A percentile compares a stretch with the other conserved stretches of the same genome.
phyloP scores from a whole-genome alignment of 371 early-diverging fungal genomes.

The Apophysomyces sp. region DNA sequence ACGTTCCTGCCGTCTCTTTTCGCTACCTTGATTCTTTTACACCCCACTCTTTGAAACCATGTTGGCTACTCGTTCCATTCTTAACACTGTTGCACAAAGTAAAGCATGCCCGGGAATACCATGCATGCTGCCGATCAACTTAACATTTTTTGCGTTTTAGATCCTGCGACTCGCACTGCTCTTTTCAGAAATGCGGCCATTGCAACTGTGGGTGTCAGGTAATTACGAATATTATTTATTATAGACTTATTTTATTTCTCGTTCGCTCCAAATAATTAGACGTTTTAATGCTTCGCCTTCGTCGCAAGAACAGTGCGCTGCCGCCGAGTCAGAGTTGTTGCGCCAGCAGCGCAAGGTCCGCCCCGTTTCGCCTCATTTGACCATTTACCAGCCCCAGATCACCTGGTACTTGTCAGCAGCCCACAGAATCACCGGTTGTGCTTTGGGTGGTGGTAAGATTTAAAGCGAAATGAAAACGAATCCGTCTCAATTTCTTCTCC shows the following conservation, averaged over 20 bases:
- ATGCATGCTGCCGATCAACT: not conserved
- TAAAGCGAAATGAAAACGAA: not conserved
- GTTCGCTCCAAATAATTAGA: too few species aligned
- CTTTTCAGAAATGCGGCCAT: constrained; percentile 40
- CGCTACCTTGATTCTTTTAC: constrained; percentile 18
- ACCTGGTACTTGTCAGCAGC: constrained; percentile 78
- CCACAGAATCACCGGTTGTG: constrained; percentile 84
- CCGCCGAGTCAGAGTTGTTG: constrained; percentile 52
- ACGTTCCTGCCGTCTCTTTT: constrained; percentile 6
- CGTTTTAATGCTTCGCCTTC: constrained; percentile 39
- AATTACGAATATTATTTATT: not conserved
- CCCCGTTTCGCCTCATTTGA: constrained; percentile 82
- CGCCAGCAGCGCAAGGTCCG: constrained; percentile 70
- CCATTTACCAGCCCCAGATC: constrained; percentile 89
- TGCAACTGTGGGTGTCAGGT: constrained; percentile 42
- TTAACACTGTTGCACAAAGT: constrained; percentile 49
- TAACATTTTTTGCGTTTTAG: constrained; percentile 9
- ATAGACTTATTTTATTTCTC: not conserved
- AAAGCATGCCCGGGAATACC: too few species aligned
- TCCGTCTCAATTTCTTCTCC: not conserved
- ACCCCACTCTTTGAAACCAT: constrained; percentile 20
- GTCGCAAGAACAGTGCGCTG: constrained; percentile 38
- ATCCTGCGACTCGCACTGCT: constrained; percentile 30
- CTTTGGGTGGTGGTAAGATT: constrained; percentile 71
- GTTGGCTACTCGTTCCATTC: constrained; percentile 47